Conservation (phyloP, 2,329 filamentous ascomycete genomes). For the Neofusicoccum parvum region DNA sequence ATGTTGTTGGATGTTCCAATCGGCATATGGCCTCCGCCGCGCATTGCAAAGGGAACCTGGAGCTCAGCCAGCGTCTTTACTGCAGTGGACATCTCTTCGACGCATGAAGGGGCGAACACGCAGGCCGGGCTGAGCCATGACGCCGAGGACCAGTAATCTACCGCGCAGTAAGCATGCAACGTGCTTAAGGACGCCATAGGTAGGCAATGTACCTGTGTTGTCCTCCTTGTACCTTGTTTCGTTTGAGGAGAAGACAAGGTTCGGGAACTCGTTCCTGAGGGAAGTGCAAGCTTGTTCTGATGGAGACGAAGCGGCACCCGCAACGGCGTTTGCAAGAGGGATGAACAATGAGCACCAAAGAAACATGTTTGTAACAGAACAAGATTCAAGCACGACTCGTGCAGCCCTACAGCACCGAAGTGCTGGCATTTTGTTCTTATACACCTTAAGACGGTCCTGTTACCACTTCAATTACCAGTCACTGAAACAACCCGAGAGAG, state of each 20-base stretch:
- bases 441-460: neutral
- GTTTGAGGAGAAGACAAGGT: neutral
- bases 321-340: neutral
- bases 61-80: neutral
- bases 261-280: neutral
- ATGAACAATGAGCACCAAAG: neutral
- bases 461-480: neutral
- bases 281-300: neutral
- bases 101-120: neutral
- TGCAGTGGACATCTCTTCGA: neutral
- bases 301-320: neutral
- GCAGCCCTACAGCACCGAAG: neutral
- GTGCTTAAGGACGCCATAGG: neutral
- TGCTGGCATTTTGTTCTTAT: neutral
- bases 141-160: neutral
- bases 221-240: neutral
- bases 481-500: neutral
- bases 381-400: neutral
- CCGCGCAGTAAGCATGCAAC: neutral
- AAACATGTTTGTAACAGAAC: neutral
- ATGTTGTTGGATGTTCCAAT: constrained; percentile 20
- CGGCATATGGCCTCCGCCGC: constrained; percentile 31
- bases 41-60: constrained; percentile 25
- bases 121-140: constrained; percentile 21
- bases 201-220: neutral